Evolutionary conservation across 139 green algal species (phyloP), one percentile per base, ranked within the genome.

Genomic region (Axilococcus clingmanii): DNA sequence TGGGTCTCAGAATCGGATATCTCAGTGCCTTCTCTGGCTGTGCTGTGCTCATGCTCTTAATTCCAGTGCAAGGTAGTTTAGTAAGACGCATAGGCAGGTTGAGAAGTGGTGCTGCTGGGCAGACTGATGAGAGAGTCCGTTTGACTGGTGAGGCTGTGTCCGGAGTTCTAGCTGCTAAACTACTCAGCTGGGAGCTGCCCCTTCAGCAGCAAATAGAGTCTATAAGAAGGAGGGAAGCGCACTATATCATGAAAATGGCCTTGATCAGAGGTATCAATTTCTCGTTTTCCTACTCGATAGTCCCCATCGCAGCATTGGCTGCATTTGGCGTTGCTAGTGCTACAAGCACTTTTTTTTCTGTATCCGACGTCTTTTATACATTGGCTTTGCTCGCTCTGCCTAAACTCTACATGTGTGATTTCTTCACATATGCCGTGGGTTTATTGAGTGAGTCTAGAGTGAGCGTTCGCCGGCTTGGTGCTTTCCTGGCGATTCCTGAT

Each of bases 121-220:
- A 70, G 33, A 87, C 83, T 4, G 85, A 94, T 57, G 80, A 91
- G 71, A 72, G 85, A 1, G 82, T 93, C 34, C 68, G 77, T 16
- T 70, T 93, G 40, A 72, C 72, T 19, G 63, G 70, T 1, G 74
- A 82, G 47, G 61, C 59, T 7, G 43, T 82, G 2, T 33, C 31
- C 23, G 82, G 82, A n/a, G 55, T 65, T 8, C 59, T 88, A 32
- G 81, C 82, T 8, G 75, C 85, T 55, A 94, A 93, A 55, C 89
- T 94, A 78, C 48, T 89, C 28, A 57, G 53, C 27, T 88, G 74
- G 80, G 80, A 88, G 57, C 41, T 62, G 1, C 55, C 72, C 20
- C 65, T 88, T 29, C 22, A 60, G 12, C 29, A 40, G 2, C 34
- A 57, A 20, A 52, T 85, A 31, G 22, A n/a, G 4, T 61, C 14